Conservation (phyloP, 2,329 filamentous ascomycete genomes). For the Diplocarpon mali region DNA sequence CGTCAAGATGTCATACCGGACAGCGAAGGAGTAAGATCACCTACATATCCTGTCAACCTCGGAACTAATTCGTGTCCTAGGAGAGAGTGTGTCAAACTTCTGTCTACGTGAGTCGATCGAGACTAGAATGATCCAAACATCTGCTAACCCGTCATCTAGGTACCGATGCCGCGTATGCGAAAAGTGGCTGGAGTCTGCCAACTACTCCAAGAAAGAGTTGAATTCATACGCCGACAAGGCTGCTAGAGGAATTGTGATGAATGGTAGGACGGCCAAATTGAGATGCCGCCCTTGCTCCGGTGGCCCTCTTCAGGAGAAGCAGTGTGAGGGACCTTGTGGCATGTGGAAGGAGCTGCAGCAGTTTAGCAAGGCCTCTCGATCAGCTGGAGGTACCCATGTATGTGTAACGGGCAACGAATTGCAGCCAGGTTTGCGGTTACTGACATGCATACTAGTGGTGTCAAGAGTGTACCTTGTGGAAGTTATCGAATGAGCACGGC, state of each 20-base stretch:
- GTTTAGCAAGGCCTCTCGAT: conserved; percentile 36
- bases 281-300: conserved; percentile 36
- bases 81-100: background rate
- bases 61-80: background rate
- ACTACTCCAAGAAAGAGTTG: conserved; percentile 38
- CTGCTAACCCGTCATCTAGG: conserved; percentile 23
- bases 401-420: background rate
- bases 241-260: conserved; percentile 6
- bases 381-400: conserved; percentile 31
- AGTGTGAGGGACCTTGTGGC: conserved; percentile 35
- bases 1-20: background rate
- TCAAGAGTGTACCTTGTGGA: conserved; percentile 21
- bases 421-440: background rate
- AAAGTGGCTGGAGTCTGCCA: conserved; percentile 28
- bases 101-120: background rate
- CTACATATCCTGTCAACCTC: background rate
- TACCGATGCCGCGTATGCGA: conserved; percentile 37
- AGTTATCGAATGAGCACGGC: conserved; percentile 6
- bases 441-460: conserved; percentile 30
- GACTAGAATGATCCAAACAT: background rate
- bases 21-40: background rate
- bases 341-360: conserved; percentile 34
- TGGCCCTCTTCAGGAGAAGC: conserved; percentile 33
- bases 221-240: conserved; percentile 26
- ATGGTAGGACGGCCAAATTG: conserved; percentile 13